These are phyloP conservation scores for Boletales sp. DNA, from an alignment of 768 basidiomycete species.

Conservation along the genomic window DNA sequence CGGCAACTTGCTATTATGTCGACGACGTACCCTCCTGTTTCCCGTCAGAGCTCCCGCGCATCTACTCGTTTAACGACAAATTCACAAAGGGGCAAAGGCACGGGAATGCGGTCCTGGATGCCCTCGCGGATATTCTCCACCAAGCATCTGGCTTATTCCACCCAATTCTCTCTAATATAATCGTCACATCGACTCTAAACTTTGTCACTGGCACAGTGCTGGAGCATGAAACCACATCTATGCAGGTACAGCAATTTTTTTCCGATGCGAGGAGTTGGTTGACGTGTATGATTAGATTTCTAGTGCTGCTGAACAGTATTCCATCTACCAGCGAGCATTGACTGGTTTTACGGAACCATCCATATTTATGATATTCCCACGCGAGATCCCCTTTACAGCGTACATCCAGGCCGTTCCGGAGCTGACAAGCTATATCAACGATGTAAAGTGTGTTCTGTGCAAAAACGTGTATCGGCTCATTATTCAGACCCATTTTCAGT, in stretches of 20 bases:
- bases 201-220: neutral
- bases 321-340: conserved; percentile 15
- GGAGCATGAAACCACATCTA: neutral
- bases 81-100: neutral
- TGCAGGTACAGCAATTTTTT: conserved; percentile 3
- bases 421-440: conserved; percentile 18
- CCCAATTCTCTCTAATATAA: neutral
- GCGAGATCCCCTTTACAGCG: conserved; percentile 23
- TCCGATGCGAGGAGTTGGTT: neutral
- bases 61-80: neutral
- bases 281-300: conserved; percentile 5
- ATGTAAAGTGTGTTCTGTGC: conserved; percentile 30
- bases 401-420: conserved; percentile 36
- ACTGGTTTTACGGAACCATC: conserved; percentile 33
- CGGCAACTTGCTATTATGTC: neutral
- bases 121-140: neutral
- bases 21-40: neutral
- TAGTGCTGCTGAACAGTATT: conserved; percentile 13
- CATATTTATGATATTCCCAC: conserved; percentile 31
- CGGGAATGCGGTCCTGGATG: neutral
- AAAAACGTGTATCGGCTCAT: no score
- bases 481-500: conserved; percentile 11
- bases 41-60: neutral
- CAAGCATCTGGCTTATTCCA: neutral
- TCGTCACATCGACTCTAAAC: neutral